phyloP scores from a whole-genome alignment of 2,329 filamentous ascomycete genomes.

The Penicillium oxalicum region DNA sequence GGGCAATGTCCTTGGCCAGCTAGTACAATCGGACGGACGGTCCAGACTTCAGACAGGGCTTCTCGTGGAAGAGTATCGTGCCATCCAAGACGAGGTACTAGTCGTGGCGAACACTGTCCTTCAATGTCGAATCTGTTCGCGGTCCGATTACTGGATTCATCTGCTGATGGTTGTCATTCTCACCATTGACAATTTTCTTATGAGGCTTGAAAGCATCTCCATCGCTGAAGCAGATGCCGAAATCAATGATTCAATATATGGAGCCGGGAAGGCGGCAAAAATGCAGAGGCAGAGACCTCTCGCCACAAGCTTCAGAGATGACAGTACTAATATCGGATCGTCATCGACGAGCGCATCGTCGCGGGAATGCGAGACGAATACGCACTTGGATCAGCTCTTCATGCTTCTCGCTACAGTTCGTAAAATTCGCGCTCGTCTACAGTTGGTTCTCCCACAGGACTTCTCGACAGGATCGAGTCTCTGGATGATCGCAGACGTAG shows the following conservation, averaged over 20 bases:
- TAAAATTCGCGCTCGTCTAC: too few species aligned
- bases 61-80: slow-evolving; percentile 24
- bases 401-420: too few species aligned
- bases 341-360: too few species aligned
- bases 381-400: too few species aligned
- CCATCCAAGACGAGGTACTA: slow-evolving; percentile 24
- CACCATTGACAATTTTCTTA: slow-evolving; percentile 26
- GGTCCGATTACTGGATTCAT: slow-evolving; percentile 17
- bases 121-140: slow-evolving; percentile 24
- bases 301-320: too few species aligned
- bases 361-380: too few species aligned
- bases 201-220: slow-evolving; percentile 19
- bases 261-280: neutral
- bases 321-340: too few species aligned
- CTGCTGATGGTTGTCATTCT: slow-evolving; percentile 28
- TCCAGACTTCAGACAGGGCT: slow-evolving; percentile 11
- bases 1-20: slow-evolving; percentile 19
- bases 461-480: too few species aligned
- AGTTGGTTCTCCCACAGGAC: too few species aligned
- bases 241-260: slow-evolving; percentile 8
- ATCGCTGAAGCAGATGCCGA: slow-evolving; percentile 11
- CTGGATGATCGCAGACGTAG: too few species aligned
- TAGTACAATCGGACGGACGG: slow-evolving; percentile 13
- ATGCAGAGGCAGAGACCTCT: neutral
- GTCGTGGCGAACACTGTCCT: slow-evolving; percentile 26